Conservation (phyloP, 169 alveolate species). For the Fabrea salina region DNA sequence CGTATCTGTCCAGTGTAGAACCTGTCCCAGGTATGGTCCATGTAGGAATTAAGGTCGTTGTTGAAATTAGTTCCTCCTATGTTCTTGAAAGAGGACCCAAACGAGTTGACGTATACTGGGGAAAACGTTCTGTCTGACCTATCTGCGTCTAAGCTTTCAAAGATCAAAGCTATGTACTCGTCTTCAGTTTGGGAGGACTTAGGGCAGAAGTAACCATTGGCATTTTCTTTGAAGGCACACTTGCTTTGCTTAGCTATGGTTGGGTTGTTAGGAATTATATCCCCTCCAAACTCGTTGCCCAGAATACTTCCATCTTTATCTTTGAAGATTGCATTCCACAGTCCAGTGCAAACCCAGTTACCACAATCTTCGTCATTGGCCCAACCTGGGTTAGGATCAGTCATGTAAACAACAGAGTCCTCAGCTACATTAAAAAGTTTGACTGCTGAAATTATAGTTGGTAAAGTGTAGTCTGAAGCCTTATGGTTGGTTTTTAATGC, state of each 20-base stretch:
- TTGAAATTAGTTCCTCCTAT: background rate
- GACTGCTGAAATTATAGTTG: background rate
- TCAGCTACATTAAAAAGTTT: background rate
- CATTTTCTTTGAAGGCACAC: background rate
- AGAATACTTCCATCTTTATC: slow-evolving; percentile 8
- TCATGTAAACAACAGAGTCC: background rate
- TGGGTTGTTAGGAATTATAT: background rate
- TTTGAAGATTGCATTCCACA: background rate
- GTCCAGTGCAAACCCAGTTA: slow-evolving; percentile 25
- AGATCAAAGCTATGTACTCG: background rate
- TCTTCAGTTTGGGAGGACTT: background rate
- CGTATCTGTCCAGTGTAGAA: background rate
- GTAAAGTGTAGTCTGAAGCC: background rate
- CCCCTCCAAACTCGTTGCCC: background rate
- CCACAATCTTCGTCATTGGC: slow-evolving; percentile 1
- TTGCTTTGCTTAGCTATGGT: background rate
- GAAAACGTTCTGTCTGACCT: background rate
- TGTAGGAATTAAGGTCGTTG: background rate
- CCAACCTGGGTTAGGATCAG: background rate
- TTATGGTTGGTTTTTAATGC: background rate
- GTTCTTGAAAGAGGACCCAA: background rate
- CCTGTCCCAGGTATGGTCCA: slow-evolving; percentile 1
- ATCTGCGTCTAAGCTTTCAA: background rate
- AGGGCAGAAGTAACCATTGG: background rate
- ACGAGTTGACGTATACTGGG: background rate